A percentile compares a stretch with the other conserved stretches of the same genome.
These are phyloP conservation scores for Apiospora marii DNA, from an alignment of 2,329 filamentous ascomycete genomes.

Conservation along the genomic window DNA sequence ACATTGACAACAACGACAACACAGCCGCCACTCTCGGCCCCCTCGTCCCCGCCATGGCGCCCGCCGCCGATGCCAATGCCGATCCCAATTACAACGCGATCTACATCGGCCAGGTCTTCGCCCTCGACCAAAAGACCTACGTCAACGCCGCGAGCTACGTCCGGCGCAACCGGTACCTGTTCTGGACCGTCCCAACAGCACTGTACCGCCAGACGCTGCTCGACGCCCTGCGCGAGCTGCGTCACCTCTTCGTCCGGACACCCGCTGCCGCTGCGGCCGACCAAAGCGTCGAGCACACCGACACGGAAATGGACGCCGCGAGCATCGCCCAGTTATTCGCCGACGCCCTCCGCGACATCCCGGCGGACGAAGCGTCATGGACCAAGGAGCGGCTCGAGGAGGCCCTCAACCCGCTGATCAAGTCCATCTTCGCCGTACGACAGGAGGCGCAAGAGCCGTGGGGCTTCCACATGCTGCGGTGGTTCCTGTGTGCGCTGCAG, in stretches of 20 bases:
- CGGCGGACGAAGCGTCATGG: constrained; percentile 30
- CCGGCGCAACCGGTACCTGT: constrained; percentile 35
- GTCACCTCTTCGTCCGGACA: not conserved
- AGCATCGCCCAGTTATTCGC: constrained; percentile 31
- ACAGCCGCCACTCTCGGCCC: not conserved
- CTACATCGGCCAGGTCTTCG: constrained; percentile 33
- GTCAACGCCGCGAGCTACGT: constrained; percentile 31
- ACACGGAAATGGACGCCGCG: constrained; percentile 20
- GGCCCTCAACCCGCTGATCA: constrained; percentile 31
- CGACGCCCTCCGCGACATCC: constrained; percentile 30
- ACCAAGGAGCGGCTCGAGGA: constrained; percentile 28
- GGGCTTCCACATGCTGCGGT: constrained; percentile 41
- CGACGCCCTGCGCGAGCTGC: not conserved
- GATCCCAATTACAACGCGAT: constrained; percentile 21
- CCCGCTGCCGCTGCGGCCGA: not conserved
- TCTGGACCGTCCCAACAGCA: constrained; percentile 36
- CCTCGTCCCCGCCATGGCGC: not conserved
- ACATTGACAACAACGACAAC: not conserved
- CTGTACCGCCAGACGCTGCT: constrained; percentile 26
- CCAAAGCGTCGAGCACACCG: not conserved
- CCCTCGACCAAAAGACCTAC: constrained; percentile 32
- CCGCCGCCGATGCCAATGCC: not conserved
- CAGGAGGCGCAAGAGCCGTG: constrained; percentile 29
- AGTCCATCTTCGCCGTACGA: constrained; percentile 30
- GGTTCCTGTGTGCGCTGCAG: constrained; percentile 36